phyloP scores from a whole-genome alignment of 73 alveolate genomes.

The Paramecium tetraurelia region DNA sequence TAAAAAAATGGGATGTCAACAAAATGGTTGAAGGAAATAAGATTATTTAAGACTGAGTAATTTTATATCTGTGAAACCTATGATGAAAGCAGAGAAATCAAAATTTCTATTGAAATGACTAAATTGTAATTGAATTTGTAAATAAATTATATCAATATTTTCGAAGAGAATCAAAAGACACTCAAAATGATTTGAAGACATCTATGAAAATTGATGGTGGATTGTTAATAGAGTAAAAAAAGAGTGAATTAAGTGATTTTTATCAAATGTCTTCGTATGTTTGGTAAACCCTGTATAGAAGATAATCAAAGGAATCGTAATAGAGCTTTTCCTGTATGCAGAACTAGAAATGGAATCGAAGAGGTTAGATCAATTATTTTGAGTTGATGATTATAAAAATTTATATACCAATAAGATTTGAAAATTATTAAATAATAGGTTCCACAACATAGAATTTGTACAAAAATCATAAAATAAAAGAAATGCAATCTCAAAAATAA shows the following conservation, averaged over 20 bases:
- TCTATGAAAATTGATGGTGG: constrained; percentile 6
- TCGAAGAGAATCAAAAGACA: background rate
- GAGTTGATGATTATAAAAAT: background rate
- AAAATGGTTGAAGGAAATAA: background rate
- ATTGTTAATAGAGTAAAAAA: constrained; percentile 25
- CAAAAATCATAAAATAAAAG: background rate
- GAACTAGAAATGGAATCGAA: constrained; percentile 16
- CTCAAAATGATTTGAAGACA: background rate
- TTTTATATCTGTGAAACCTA: background rate
- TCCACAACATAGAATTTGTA: background rate
- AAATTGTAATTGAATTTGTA: background rate
- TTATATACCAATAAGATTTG: background rate
- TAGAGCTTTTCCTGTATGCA: constrained; percentile 40
- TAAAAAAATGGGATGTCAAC: background rate
- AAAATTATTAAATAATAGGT: background rate
- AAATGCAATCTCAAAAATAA: background rate
- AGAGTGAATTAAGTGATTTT: background rate
- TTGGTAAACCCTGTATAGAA: constrained; percentile 3
- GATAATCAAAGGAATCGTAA: constrained; percentile 9
- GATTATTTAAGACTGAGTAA: background rate
- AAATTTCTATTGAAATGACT: background rate
- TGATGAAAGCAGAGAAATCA: constrained; percentile 10
- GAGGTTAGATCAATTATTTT: background rate
- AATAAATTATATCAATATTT: background rate
- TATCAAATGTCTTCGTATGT: constrained; percentile 38